phyloP scores from a whole-genome alignment of 2,329 filamentous ascomycete genomes.

The Fusarium camptoceras region DNA sequence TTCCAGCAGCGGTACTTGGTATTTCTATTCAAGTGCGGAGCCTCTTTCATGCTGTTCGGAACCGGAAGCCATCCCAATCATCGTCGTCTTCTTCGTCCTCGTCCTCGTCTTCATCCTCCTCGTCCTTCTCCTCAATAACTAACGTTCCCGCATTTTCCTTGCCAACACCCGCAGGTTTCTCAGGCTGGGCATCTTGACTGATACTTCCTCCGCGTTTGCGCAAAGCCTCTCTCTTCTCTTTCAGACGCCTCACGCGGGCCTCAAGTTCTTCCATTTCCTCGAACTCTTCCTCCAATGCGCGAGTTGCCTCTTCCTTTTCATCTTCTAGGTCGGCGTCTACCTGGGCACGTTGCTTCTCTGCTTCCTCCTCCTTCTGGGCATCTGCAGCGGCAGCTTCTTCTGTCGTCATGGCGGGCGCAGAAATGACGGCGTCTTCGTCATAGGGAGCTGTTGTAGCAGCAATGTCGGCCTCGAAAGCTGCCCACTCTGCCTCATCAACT shows the following conservation, averaged over 20 bases:
- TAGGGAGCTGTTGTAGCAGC: constrained; percentile 59
- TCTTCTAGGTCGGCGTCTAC: constrained; percentile 69
- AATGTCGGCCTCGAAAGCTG: constrained; percentile 87
- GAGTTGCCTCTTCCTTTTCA: constrained; percentile 80
- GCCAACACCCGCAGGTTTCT: constrained; percentile 27
- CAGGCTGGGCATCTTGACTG: constrained; percentile 45
- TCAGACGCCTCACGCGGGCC: constrained; percentile 74
- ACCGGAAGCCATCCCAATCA: constrained; percentile 72
- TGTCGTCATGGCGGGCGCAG: constrained; percentile 74
- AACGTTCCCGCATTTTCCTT: constrained; percentile 49
- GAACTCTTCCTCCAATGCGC: constrained; percentile 80
- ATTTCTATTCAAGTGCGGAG: neutral
- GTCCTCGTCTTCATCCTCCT: constrained; percentile 63
- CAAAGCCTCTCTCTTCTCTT: constrained; percentile 77
- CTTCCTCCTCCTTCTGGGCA: constrained; percentile 62
- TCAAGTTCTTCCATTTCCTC: constrained; percentile 87
- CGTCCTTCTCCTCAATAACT: constrained; percentile 55
- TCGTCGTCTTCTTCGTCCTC: constrained; percentile 58
- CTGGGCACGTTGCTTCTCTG: constrained; percentile 64
- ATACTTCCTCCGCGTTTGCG: constrained; percentile 54
- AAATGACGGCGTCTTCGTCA: constrained; percentile 69
- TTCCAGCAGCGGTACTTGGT: neutral
- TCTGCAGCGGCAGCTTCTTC: constrained; percentile 70
- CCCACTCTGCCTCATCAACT: constrained; percentile 83
- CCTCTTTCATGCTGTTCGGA: constrained; percentile 46